A percentile compares a stretch with the other conserved stretches of the same genome.
phyloP scores from a whole-genome alignment of 2,329 filamentous ascomycete species.

The Fusarium circinatum region DNA sequence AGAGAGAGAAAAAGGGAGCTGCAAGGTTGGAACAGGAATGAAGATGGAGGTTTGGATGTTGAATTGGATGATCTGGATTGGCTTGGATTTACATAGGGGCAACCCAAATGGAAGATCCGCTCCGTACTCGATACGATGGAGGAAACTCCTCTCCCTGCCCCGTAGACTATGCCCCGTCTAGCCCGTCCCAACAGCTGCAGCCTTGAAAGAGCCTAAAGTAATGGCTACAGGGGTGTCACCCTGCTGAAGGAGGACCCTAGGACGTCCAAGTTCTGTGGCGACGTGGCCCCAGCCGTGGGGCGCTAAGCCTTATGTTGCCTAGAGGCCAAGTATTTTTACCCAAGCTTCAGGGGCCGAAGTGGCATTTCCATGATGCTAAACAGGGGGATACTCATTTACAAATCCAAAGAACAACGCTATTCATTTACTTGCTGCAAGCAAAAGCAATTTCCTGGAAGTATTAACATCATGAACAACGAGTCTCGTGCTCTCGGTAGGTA shows the following conservation, averaged over 20 bases:
- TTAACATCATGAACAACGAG: background rate
- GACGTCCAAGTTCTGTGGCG: conserved; percentile 17
- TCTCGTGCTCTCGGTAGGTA: background rate
- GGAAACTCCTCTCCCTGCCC: conserved; percentile 13
- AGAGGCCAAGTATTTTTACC: conserved; percentile 23
- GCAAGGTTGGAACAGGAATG: conserved; percentile 31
- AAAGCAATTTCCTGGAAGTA: conserved; percentile 15
- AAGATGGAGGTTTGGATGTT: conserved; percentile 24
- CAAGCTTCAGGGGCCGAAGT: conserved; percentile 23
- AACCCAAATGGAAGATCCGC: conserved; percentile 32
- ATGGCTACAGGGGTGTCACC: conserved; percentile 24
- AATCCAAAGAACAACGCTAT: conserved; percentile 1
- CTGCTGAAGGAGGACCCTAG: background rate
- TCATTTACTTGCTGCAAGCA: background rate
- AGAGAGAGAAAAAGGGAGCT: conserved; percentile 33
- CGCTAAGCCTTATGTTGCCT: conserved; percentile 22
- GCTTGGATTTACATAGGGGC: conserved; percentile 37
- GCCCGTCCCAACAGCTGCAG: conserved; percentile 14
- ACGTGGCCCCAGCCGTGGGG: conserved; percentile 32
- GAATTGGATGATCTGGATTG: conserved; percentile 30
- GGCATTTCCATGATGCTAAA: conserved; percentile 13
- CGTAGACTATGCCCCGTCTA: background rate
- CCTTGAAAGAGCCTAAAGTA: conserved; percentile 6
- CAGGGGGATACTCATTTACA: conserved; percentile 14
- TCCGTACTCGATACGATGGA: conserved; percentile 7